Evolutionary conservation across 768 basidiomycete species (phyloP).

Genomic region (Galerina sulciceps): DNA sequence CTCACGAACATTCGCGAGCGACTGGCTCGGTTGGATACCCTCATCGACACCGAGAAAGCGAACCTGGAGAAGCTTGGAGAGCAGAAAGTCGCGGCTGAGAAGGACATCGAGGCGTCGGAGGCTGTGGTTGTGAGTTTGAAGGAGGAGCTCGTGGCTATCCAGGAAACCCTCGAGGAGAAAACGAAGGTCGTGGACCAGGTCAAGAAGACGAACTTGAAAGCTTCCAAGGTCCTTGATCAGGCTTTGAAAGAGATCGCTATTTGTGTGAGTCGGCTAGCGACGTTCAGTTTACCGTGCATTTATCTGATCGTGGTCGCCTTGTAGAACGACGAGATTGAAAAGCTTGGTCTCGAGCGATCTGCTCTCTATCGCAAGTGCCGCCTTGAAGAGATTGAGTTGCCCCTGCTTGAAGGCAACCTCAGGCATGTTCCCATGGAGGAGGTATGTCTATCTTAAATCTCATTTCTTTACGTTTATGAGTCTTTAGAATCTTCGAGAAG

Average conservation of each 20-base stretch:
- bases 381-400: slow-evolving; percentile 88
- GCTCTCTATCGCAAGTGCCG: slow-evolving; percentile 90
- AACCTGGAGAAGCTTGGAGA: slow-evolving; percentile 57
- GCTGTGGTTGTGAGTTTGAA: slow-evolving; percentile 58
- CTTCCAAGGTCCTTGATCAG: slow-evolving; percentile 80
- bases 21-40: slow-evolving; percentile 53
- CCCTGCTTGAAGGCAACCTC: slow-evolving; percentile 74
- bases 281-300: neutral
- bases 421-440: slow-evolving; percentile 95
- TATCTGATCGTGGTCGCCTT: neutral
- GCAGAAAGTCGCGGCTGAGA: slow-evolving; percentile 57
- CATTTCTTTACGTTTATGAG: neutral
- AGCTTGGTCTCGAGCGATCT: slow-evolving; percentile 82
- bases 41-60: slow-evolving; percentile 53
- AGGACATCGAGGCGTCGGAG: slow-evolving; percentile 64
- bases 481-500: slow-evolving; percentile 74
- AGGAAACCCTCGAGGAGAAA: slow-evolving; percentile 73
- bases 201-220: slow-evolving; percentile 70
- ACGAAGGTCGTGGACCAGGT: slow-evolving; percentile 75
- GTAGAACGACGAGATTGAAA: slow-evolving; percentile 83
- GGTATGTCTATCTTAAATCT: slow-evolving; percentile 43
- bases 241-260: slow-evolving; percentile 88
- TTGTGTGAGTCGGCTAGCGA: slow-evolving; percentile 51
- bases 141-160: slow-evolving; percentile 62
- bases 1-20: slow-evolving; percentile 68